Evolutionary conservation across 495 filamentous ascomycete species (phyloP), one percentile per base, ranked within the genome.

Genomic region (Aspergillus homomorphus): DNA sequence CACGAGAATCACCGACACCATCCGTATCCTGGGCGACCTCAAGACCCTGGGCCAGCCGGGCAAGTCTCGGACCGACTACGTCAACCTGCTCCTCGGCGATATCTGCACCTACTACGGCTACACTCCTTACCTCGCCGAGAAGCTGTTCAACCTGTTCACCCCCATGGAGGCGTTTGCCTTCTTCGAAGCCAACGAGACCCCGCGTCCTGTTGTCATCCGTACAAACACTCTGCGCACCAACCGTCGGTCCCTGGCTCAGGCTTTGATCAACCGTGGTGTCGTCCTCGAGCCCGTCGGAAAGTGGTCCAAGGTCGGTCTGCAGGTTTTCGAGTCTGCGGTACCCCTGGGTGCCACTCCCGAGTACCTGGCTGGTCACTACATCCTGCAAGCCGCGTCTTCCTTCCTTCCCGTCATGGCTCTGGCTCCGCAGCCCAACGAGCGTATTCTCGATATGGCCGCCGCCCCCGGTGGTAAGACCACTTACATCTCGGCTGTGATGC

Each of bases 341-440:
- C 94, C 94, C 2, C 83, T 97, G n/a, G 95, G 93, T 77, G 95
- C 95, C 21, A 98, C 95, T 0, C 95, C 94, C 1, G 95, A 98
- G 69, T 98, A 98, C 73, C 82, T 98, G 10, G 92, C 95, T 1
- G 94, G 94, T 21, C 90, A 98, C 69, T 98, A 98, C 77, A 98
- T 98, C 65, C 81, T 98, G 15, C 95, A 98, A 78, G 94, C 94
- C 12, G 94, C 94, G 1, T 94, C 91, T 21, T 97, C 92, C 24
- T 98, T 98, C 80, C 83, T 98, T 24, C 94, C 94, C 63, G 92
- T 96, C 63, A 98, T 98, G 91, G 94, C 95, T 2, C 82, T 98
- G 16, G 91, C 89, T 15, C 95, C 94, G 0, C 94, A 98, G 71
- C 89, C 95, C 71, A 81, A 92, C 59, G 94, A 98, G 77, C 84